Percentiles rank a stretch among this genome's conserved stretches.
These are phyloP conservation scores for Hanseniaspora clermontiae DNA, from an alignment of 805 yeast genomes.

Conservation along the genomic window DNA sequence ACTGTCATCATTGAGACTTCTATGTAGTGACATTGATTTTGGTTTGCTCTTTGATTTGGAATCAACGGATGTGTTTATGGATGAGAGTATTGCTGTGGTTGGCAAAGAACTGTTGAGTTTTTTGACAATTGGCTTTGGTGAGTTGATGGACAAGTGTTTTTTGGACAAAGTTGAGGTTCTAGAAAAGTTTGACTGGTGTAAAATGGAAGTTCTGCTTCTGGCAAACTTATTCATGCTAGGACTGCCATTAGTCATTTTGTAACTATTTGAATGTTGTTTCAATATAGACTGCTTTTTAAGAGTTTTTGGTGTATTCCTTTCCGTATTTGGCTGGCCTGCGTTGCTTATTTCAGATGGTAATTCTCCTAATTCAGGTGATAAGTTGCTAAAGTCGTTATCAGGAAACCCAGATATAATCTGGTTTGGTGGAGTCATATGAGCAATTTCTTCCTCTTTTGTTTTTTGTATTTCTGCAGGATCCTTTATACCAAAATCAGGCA, in stretches of 20 bases:
- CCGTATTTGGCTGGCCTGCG: background rate
- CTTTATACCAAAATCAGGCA: background rate
- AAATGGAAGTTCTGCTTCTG: background rate
- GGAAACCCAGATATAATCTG: background rate
- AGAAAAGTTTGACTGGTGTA: background rate
- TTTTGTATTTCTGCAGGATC: background rate
- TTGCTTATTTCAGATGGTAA: background rate
- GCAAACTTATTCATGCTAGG: background rate
- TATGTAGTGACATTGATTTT: background rate
- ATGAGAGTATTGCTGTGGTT: background rate
- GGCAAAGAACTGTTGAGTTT: background rate
- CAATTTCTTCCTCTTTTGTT: background rate
- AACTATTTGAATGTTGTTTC: background rate
- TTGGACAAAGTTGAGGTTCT: background rate
- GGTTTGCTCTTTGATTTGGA: background rate
- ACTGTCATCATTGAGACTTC: background rate
- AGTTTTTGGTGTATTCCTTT: background rate
- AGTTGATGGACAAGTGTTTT: background rate
- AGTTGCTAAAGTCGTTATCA: background rate
- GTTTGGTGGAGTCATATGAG: background rate
- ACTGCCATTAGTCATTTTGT: background rate
- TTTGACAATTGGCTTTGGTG: slow-evolving; percentile 11
- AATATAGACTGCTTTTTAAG: background rate
- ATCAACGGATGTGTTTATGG: slow-evolving; percentile 5
- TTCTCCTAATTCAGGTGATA: background rate